These are phyloP conservation scores for Trichophyton schoenleinii DNA, from an alignment of 2,329 filamentous ascomycete genomes.

Conservation along the genomic window DNA sequence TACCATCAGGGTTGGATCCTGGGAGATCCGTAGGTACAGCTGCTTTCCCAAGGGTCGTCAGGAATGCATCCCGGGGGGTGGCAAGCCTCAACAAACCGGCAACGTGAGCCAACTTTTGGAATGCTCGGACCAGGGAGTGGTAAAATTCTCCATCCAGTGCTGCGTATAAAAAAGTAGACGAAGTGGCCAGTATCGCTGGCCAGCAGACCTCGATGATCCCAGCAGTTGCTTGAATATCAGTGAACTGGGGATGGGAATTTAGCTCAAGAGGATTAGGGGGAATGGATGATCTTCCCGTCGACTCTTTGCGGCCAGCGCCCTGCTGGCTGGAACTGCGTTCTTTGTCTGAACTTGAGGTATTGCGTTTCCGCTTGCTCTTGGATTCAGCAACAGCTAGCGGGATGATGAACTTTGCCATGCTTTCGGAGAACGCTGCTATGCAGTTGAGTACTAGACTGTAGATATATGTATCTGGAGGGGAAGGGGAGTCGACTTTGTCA, in stretches of 20 bases:
- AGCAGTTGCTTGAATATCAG: conserved; percentile 64
- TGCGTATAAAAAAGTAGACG: conserved; percentile 88
- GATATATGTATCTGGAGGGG: conserved; percentile 81
- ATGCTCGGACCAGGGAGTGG: conserved; percentile 76
- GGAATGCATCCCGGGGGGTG: conserved; percentile 83
- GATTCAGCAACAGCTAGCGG: conserved; percentile 75
- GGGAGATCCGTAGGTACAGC: conserved; percentile 67
- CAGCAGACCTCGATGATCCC: conserved; percentile 82
- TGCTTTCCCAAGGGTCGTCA: conserved; percentile 86
- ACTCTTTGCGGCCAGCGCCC: conserved; percentile 19
- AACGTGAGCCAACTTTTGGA: conserved; percentile 91
- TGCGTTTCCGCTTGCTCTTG: conserved; percentile 38
- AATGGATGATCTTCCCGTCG: conserved; percentile 19
- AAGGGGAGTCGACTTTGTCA: conserved; percentile 76
- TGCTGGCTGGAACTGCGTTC: conserved; percentile 21
- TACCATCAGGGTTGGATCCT: conserved; percentile 15
- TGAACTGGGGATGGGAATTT: conserved; percentile 56
- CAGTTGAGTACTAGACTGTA: conserved; percentile 83
- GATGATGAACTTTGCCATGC: conserved; percentile 81
- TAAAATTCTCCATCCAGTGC: conserved; percentile 89
- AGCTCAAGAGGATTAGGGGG: conserved; percentile 73
- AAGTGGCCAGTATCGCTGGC: conserved; percentile 88
- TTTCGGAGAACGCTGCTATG: conserved; percentile 80
- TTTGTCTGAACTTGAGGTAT: conserved; percentile 23
- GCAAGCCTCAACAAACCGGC: conserved; percentile 72